Conservation (phyloP, 2,329 filamentous ascomycete species). For the Samsoniella hepiali region DNA sequence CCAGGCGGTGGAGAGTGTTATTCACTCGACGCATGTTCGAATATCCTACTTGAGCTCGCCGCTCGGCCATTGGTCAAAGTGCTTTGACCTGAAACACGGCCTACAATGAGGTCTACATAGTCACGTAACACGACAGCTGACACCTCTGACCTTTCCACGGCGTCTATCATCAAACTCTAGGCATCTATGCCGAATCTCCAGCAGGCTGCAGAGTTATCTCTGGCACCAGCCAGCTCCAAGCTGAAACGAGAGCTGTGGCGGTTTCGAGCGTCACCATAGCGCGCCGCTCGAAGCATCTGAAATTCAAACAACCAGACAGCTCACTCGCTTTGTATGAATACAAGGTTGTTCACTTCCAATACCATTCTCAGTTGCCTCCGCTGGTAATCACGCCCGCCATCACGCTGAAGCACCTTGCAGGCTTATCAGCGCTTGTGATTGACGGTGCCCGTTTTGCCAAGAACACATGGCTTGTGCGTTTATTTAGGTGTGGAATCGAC, state of each 20-base stretch:
- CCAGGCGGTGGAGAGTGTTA: not conserved
- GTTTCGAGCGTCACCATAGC: not conserved
- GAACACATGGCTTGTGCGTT: slow-evolving; percentile 6
- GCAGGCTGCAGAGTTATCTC: not conserved
- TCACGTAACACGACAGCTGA: not conserved
- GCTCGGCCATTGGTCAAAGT: not conserved
- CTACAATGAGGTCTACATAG: not conserved
- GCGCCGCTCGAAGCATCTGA: not conserved
- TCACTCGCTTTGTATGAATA: not conserved
- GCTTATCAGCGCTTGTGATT: not conserved
- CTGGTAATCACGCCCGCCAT: not conserved
- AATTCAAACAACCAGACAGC: not conserved
- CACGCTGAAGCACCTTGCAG: not conserved
- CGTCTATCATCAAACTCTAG: not conserved
- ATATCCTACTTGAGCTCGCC: not conserved
- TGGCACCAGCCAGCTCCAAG: not conserved
- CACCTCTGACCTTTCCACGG: not conserved
- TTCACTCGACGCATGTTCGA: not conserved
- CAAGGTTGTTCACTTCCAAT: no score
- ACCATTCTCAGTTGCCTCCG: not conserved
- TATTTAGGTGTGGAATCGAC: not conserved
- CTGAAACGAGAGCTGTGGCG: no score
- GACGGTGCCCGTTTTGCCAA: not conserved
- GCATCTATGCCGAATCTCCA: not conserved
- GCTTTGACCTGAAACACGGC: slow-evolving; percentile 1